Conservation (phyloP, 139 green algal genomes). For the Volvox reticuliferus region DNA sequence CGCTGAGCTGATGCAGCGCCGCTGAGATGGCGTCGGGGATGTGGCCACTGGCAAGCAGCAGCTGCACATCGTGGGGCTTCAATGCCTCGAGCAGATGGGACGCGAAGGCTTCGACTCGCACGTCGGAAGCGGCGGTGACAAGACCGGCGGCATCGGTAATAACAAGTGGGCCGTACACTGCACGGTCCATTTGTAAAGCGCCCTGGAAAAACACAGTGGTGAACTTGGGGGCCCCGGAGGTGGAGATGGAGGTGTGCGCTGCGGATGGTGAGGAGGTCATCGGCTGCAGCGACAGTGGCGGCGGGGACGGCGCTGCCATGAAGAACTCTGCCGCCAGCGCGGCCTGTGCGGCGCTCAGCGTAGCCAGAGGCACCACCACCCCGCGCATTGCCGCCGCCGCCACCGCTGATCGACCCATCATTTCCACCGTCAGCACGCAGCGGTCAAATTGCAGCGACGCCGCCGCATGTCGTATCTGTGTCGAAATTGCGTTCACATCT, state of each 20-base stretch:
- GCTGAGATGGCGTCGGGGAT: constrained; percentile 13
- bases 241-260: not conserved
- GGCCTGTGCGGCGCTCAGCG: constrained; percentile 4
- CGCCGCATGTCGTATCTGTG: not conserved
- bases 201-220: constrained; percentile 23
- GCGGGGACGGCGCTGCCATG: not conserved
- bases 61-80: not conserved
- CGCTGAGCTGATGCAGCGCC: not conserved
- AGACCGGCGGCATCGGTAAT: not conserved
- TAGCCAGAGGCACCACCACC: constrained; percentile 20
- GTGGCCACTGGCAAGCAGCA: constrained; percentile 30
- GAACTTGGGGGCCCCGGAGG: not conserved
- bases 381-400: not conserved
- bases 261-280: not conserved
- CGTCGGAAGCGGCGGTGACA: not conserved
- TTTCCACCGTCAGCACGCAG: constrained; percentile 16
- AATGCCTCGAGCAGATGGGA: not conserved
- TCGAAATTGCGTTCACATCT: not conserved
- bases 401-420: not conserved
- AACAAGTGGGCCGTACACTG: not conserved
- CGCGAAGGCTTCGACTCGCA: not conserved
- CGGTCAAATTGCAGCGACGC: not conserved
- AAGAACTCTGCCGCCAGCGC: constrained; percentile 1
- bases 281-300: not conserved
- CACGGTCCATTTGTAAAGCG: constrained; percentile 5